phyloP scores from a whole-genome alignment of 768 basidiomycete species.

The Mycena vitilis region DNA sequence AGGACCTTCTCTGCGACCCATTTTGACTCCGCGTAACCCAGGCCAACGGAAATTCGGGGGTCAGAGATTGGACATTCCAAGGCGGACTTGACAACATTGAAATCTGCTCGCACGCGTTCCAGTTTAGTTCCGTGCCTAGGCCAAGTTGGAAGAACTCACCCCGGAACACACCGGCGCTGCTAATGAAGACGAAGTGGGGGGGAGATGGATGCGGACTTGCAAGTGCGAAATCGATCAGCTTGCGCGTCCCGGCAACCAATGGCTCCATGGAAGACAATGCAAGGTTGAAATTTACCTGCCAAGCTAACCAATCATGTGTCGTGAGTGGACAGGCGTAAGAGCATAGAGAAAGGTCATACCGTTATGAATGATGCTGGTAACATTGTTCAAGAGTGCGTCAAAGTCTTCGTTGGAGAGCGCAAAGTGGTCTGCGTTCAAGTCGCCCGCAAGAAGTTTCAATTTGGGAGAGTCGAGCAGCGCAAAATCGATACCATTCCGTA shows the following conservation, averaged over 20 bases:
- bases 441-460: constrained; percentile 40
- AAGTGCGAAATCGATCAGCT: constrained; percentile 49
- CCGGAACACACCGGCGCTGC: constrained; percentile 44
- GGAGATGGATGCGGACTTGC: constrained; percentile 38
- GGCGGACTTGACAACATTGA: neutral
- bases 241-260: constrained; percentile 41
- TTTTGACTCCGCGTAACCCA: constrained; percentile 55
- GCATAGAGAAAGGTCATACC: constrained; percentile 33
- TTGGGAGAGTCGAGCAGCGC: constrained; percentile 39
- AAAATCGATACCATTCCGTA: constrained; percentile 41
- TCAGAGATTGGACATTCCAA: constrained; percentile 43
- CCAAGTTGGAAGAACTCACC: constrained; percentile 36
- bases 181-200: constrained; percentile 47
- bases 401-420: constrained; percentile 35
- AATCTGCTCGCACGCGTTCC: too few species aligned
- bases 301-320: constrained; percentile 39
- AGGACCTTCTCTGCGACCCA: constrained; percentile 54
- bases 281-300: constrained; percentile 50
- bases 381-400: constrained; percentile 23
- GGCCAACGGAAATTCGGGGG: constrained; percentile 43
- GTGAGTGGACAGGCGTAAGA: neutral
- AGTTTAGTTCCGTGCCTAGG: neutral
- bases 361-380: constrained; percentile 46
- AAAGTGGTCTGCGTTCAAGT: constrained; percentile 22
- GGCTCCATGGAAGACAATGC: constrained; percentile 47